A percentile compares a stretch with the other conserved stretches of the same genome.
Evolutionary conservation across 345 rosid species (phyloP).

Genomic region (Hibiscus tridactylites): DNA sequence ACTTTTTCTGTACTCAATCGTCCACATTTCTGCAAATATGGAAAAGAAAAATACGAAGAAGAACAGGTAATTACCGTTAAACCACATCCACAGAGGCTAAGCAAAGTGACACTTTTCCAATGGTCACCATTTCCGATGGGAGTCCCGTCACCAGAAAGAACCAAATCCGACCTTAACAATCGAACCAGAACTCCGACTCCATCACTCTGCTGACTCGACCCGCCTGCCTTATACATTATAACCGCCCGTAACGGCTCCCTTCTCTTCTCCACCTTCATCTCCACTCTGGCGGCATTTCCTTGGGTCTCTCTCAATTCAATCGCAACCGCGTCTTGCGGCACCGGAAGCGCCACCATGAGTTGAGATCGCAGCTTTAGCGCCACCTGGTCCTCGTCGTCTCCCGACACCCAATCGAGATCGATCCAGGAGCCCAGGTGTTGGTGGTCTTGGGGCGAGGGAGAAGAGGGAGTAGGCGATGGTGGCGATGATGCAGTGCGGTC

Average conservation of each 20-base stretch:
- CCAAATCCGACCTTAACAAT: constrained; percentile 52
- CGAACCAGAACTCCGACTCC: constrained; percentile 75
- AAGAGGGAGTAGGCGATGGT: constrained; percentile 32
- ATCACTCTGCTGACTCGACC: constrained; percentile 81
- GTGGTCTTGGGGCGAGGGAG: constrained; percentile 38
- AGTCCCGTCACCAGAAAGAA: constrained; percentile 29
- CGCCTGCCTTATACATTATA: constrained; percentile 51
- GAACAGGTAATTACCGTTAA: constrained; percentile 35
- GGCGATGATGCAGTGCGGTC: constrained; percentile 33
- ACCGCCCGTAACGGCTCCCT: constrained; percentile 71
- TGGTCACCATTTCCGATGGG: constrained; percentile 49
- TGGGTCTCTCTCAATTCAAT: constrained; percentile 43
- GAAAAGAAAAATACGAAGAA: neutral
- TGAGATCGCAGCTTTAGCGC: constrained; percentile 83
- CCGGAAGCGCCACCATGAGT: constrained; percentile 86
- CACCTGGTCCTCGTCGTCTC: constrained; percentile 89
- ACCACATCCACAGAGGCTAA: constrained; percentile 66
- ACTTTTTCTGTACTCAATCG: neutral
- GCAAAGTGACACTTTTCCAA: constrained; percentile 67
- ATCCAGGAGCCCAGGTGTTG: constrained; percentile 55
- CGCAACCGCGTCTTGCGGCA: constrained; percentile 67
- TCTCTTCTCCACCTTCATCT: constrained; percentile 74
- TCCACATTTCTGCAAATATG: too few relatives aligned
- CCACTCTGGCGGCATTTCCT: constrained; percentile 35
- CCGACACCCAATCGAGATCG: constrained; percentile 84